These are phyloP conservation scores for Aspergillus udagawae DNA, from an alignment of 2,329 filamentous ascomycete species.

Conservation along the genomic window DNA sequence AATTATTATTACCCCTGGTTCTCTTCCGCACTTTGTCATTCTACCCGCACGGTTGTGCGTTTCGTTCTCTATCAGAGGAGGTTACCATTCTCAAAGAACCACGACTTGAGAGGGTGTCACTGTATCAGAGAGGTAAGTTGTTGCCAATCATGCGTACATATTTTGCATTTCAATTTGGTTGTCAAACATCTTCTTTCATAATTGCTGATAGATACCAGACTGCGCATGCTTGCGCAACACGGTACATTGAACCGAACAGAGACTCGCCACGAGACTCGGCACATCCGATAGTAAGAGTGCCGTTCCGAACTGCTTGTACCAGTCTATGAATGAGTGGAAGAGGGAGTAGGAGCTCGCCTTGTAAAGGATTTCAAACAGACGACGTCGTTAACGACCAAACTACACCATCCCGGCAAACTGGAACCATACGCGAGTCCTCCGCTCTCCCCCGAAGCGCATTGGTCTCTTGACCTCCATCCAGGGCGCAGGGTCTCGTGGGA, in stretches of 20 bases:
- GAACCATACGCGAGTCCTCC: conserved; percentile 60
- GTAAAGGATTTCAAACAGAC: neutral
- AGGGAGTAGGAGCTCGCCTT: neutral
- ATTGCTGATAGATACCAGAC: neutral
- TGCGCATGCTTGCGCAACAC: neutral
- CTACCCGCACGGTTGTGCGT: neutral
- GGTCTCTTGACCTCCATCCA: conserved; percentile 53
- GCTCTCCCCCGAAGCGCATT: conserved; percentile 63
- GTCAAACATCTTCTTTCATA: neutral
- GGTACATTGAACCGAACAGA: neutral
- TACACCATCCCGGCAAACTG: conserved; percentile 52
- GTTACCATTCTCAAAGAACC: neutral
- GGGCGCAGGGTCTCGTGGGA: conserved; percentile 53
- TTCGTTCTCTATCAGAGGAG: neutral
- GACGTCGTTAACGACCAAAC: neutral
- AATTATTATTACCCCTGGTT: neutral
- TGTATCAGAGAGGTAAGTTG: neutral
- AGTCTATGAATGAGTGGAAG: neutral
- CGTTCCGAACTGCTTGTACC: neutral
- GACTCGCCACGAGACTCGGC: neutral
- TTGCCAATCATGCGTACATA: neutral
- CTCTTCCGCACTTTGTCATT: neutral
- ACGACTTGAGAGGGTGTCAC: neutral
- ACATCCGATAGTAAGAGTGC: neutral
- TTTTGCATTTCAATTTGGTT: neutral